A percentile compares a stretch with the other conserved stretches of the same genome.
Evolutionary conservation across 768 basidiomycete genomes (phyloP).

Genomic region (Auriscalpium microsporum): DNA sequence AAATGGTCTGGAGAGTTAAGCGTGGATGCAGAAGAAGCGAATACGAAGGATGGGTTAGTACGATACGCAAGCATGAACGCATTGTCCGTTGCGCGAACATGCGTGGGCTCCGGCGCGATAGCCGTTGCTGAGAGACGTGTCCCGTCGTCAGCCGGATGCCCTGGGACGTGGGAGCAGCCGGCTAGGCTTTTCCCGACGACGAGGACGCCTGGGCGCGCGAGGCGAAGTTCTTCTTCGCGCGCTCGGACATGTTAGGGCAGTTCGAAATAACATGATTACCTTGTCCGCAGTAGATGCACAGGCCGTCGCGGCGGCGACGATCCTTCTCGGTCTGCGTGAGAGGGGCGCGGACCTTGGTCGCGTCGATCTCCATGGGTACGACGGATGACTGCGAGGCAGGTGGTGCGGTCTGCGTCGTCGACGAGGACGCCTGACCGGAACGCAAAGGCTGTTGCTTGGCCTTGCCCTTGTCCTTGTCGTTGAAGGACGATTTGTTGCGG

Average conservation of each 20-base stretch:
- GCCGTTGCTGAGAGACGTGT: constrained; percentile 4
- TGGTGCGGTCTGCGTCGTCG: neutral
- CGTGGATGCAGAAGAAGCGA: constrained; percentile 2
- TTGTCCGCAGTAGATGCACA: constrained; percentile 31
- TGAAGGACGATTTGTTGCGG: too few species aligned
- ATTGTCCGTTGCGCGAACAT: neutral
- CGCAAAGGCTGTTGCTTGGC: neutral
- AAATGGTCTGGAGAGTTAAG: constrained; percentile 17
- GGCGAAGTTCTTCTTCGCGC: constrained; percentile 7
- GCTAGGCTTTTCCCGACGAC: constrained; percentile 20
- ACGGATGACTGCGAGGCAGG: neutral
- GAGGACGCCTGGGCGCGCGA: neutral
- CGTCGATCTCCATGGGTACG: constrained; percentile 16
- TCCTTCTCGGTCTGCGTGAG: constrained; percentile 23
- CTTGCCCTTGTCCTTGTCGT: neutral
- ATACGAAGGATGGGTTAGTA: neutral
- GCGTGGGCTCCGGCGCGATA: neutral
- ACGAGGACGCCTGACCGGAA: neutral
- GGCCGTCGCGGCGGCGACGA: constrained; percentile 16
- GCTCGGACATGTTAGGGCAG: constrained; percentile 21
- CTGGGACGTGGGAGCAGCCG: constrained; percentile 16
- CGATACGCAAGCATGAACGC: neutral
- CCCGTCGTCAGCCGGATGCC: constrained; percentile 14
- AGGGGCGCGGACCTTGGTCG: constrained; percentile 16
- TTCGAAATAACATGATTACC: constrained; percentile 21